phyloP scores from a whole-genome alignment of 495 filamentous ascomycete species.

The Talaromyces liani region DNA sequence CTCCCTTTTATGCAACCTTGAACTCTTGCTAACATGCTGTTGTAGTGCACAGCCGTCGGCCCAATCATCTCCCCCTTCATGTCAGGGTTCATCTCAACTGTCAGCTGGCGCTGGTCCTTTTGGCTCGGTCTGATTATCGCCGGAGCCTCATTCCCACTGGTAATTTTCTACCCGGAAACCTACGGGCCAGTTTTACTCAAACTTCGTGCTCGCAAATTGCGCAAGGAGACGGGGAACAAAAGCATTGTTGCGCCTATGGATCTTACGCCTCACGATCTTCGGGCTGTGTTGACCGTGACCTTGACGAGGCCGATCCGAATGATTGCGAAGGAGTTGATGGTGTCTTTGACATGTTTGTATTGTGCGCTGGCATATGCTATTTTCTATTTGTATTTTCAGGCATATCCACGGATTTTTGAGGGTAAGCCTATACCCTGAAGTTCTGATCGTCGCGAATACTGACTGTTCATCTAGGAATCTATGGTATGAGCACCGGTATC shows the following conservation, averaged over 20 bases:
- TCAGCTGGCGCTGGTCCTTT: constrained; percentile 58
- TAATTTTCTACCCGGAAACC: constrained; percentile 52
- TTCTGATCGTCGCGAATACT: neutral
- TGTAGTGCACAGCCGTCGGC: constrained; percentile 53
- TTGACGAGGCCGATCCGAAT: constrained; percentile 42
- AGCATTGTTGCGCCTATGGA: constrained; percentile 39
- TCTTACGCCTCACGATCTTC: constrained; percentile 36
- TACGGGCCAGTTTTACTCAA: constrained; percentile 67
- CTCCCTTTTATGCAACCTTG: neutral
- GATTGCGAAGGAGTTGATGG: constrained; percentile 47
- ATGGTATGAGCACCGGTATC: constrained; percentile 29
- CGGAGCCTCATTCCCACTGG: constrained; percentile 34
- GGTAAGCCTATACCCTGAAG: constrained; percentile 13
- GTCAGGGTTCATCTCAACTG: constrained; percentile 52
- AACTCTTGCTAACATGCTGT: neutral
- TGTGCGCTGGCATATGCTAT: constrained; percentile 62
- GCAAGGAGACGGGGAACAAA: constrained; percentile 53
- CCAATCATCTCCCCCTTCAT: constrained; percentile 58
- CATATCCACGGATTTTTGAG: constrained; percentile 60
- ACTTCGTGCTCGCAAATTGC: constrained; percentile 53
- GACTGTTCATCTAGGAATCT: constrained; percentile 16
- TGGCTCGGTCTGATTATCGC: constrained; percentile 55
- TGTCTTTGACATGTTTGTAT: constrained; percentile 61
- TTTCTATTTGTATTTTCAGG: constrained; percentile 70
- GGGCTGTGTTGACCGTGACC: constrained; percentile 33